Base-by-base conservation (phyloP, 208 protist genomes). In the Leishmania turanica region DNA sequence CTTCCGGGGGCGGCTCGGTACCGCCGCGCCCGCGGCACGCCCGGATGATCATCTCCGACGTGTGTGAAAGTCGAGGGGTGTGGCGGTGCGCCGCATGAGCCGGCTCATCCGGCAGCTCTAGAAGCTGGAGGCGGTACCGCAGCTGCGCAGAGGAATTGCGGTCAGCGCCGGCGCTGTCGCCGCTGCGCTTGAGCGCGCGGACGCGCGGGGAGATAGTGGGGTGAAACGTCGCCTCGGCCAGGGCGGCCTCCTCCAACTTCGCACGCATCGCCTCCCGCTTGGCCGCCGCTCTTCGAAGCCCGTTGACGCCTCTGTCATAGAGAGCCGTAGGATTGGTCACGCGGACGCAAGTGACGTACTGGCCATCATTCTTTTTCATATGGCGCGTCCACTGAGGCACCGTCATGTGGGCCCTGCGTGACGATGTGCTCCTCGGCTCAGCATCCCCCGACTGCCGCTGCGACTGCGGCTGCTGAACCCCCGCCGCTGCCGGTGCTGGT, bases 1-100 rank as follows among this genome's bases (percentile, higher is more conserved):
- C 90, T 17, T 72, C 83, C 3, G 87, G 84, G 21, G 90, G 78
- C 60, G 90, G 72, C 49, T 77, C 76, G 2, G 75, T 80, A 42
- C 77, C 79, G 75, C 85, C 81, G 62, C 82, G 80, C 51, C 79
- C 80, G 47, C 89, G 84, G 49, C 84, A 87, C 47, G 79, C 80
- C 17, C 65, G 84, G 31, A 96, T 81, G 40, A 93, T 91, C 37
- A 51, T 58, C 77, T 86, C 83, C 27, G 92, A 95, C 8, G 84
- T 74, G 9, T 76, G 70, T 11, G 86, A 93, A 81, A 94, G 89
- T 40, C 64, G 72, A 6, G 90, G 90, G 40, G 62, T 88, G 73
- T 81, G 70, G 45, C 80, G 80, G 64, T 82, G 84, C 62, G 84
- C 37, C 58, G 31, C 84, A 21, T 58, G 58, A 9, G 56, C 54